Evolutionary conservation across 1,139 yeast species (phyloP).

Genomic region (Lodderomyces elongisporus): DNA sequence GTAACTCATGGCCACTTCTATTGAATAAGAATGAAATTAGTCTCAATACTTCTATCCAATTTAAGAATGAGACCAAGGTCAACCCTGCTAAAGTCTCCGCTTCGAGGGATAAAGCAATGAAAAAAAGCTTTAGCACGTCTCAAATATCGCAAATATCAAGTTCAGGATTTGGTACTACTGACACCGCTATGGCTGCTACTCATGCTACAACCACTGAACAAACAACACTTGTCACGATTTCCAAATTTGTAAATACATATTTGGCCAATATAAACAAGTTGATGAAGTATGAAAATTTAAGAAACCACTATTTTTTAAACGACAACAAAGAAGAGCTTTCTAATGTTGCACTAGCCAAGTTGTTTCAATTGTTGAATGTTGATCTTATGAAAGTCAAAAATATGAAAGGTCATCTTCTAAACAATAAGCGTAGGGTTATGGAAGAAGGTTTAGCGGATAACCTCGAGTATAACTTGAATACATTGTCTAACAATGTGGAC

Average conservation of each 20-base stretch:
- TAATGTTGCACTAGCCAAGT: slow-evolving; percentile 18
- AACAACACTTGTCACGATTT: slow-evolving; percentile 18
- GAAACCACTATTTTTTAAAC: slow-evolving; percentile 11
- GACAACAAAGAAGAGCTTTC: slow-evolving; percentile 9
- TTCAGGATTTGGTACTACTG: not conserved
- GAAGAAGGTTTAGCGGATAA: slow-evolving; percentile 29
- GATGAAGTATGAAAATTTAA: slow-evolving; percentile 19
- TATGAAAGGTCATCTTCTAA: slow-evolving; percentile 25
- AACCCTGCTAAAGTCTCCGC: slow-evolving; percentile 4
- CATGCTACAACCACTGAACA: slow-evolving; percentile 3
- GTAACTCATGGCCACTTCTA: slow-evolving; percentile 42
- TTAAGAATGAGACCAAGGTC: slow-evolving; percentile 4
- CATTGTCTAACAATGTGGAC: slow-evolving; percentile 67
- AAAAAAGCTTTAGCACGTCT: slow-evolving; percentile 40
- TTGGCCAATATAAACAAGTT: slow-evolving; percentile 19
- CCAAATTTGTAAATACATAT: slow-evolving; percentile 22
- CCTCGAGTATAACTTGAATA: slow-evolving; percentile 50
- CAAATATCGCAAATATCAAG: not conserved
- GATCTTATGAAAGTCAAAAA: slow-evolving; percentile 30
- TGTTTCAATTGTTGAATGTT: slow-evolving; percentile 27
- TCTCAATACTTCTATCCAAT: slow-evolving; percentile 23
- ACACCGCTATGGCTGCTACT: not conserved
- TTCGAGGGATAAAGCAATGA: slow-evolving; percentile 2
- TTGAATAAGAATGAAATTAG: slow-evolving; percentile 10
- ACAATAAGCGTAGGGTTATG: slow-evolving; percentile 26